Percentiles rank a stretch among this genome's conserved stretches.
Evolutionary conservation across 495 filamentous ascomycete genomes (phyloP).

Genomic region (Aspergillus leporis): DNA sequence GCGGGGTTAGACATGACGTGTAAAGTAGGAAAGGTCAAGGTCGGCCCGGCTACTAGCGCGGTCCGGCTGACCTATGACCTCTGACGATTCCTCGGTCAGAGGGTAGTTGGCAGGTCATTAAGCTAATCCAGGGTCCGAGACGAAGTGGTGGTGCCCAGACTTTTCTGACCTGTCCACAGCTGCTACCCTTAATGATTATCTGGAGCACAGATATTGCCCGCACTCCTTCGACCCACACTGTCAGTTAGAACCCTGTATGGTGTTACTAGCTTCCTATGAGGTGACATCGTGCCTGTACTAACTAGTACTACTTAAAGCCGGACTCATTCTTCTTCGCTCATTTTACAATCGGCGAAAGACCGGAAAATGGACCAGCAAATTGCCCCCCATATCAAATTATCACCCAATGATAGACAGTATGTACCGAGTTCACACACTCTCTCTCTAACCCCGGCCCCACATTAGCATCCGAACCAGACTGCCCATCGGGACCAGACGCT

Average conservation of each 20-base stretch:
- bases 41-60: too few relatives aligned
- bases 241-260: not conserved
- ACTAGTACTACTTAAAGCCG: not conserved
- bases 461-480: not conserved
- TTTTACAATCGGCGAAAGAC: conserved; percentile 1
- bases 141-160: too few relatives aligned
- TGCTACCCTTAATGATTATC: not conserved
- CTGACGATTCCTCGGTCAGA: too few relatives aligned
- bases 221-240: not conserved
- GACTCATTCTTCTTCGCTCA: not conserved
- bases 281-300: not conserved
- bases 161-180: not conserved
- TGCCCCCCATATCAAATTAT: not conserved
- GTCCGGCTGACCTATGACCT: too few relatives aligned
- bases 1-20: too few relatives aligned
- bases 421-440: not conserved
- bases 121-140: not conserved
- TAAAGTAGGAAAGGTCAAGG: too few relatives aligned
- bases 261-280: not conserved
- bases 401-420: not conserved
- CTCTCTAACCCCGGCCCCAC: not conserved
- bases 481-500: not conserved
- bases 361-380: conserved; percentile 1
- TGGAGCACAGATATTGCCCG: not conserved
- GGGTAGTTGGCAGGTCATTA: not conserved